Conservation (phyloP, 2,329 filamentous ascomycete species). For the Colletotrichum lini region DNA sequence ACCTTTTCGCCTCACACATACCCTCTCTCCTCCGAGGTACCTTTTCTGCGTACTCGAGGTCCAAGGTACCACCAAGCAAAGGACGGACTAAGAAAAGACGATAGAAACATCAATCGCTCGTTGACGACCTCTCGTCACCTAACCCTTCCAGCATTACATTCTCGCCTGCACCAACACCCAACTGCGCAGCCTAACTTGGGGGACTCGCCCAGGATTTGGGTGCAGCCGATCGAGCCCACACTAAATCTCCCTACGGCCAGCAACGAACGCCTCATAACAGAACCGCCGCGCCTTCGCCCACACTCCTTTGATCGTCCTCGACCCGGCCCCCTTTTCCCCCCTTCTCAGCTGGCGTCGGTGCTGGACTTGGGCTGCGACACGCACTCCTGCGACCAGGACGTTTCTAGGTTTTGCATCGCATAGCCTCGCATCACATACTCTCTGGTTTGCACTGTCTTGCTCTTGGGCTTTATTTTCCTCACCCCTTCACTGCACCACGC, state of each 20-base stretch:
- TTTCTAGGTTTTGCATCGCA: conserved; percentile 23
- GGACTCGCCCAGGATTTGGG: conserved; percentile 35
- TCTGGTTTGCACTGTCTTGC: not conserved
- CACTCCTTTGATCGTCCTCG: conserved; percentile 39
- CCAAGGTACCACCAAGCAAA: not conserved
- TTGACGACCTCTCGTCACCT: not conserved
- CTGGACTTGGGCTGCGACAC: conserved; percentile 23
- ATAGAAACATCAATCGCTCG: not conserved
- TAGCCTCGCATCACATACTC: conserved; percentile 16
- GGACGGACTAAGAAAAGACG: not conserved
- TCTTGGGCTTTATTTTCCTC: not conserved
- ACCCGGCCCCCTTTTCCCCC: conserved; percentile 33
- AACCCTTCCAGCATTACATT: conserved; percentile 1
- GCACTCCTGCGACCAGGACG: conserved; percentile 11
- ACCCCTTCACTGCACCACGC: not conserved
- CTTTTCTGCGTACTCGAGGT: conserved; percentile 7
- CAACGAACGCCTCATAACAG: conserved; percentile 38
- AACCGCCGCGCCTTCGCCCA: conserved; percentile 36
- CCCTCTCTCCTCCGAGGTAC: conserved; percentile 3
- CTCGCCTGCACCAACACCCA: conserved; percentile 4
- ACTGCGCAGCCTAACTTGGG: conserved; percentile 31
- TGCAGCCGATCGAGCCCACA: conserved; percentile 42
- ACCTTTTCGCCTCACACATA: conserved; percentile 17
- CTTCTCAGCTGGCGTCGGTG: conserved; percentile 21
- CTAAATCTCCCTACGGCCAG: conserved; percentile 43